A percentile compares a stretch with the other conserved stretches of the same genome.
These are phyloP conservation scores for Deinandra increscens DNA, from an alignment of 129 eudicot genomes.

Conservation along the genomic window DNA sequence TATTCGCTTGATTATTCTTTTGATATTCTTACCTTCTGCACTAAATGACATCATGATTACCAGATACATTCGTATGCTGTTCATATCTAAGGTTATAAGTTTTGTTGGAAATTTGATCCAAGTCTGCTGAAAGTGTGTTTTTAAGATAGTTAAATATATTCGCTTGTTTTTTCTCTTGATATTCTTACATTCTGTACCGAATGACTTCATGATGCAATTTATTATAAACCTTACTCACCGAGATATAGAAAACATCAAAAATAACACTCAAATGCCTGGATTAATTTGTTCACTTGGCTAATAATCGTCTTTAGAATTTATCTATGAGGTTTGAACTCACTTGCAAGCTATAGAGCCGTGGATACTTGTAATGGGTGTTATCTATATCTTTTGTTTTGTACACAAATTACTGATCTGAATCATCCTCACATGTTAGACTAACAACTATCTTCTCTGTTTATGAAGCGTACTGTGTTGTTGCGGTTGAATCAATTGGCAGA, in stretches of 20 bases:
- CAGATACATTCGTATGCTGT: not conserved
- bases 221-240: not conserved
- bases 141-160: slow-evolving; percentile 11
- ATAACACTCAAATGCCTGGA: not conserved
- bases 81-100: not conserved
- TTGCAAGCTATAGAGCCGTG: not conserved
- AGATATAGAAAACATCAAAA: not conserved
- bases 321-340: not conserved
- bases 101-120: not conserved
- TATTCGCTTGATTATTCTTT: too few relatives aligned
- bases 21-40: too few relatives aligned
- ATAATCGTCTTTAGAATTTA: not conserved
- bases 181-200: slow-evolving; percentile 4
- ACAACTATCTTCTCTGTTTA: slow-evolving; percentile 19
- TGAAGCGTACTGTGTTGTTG: slow-evolving; percentile 78
- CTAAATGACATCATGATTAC: too few relatives aligned
- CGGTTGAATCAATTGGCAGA: slow-evolving; percentile 67
- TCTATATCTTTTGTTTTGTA: not conserved
- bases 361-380: not conserved
- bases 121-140: slow-evolving; percentile 2
- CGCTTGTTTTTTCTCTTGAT: not conserved
- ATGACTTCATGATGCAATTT: too few relatives aligned
- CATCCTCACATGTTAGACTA: slow-evolving; percentile 9
- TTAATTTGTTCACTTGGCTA: not conserved
- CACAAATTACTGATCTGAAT: slow-evolving; percentile 4